These are phyloP conservation scores for Podila epicladia DNA, from an alignment of 192 early-diverging fungal species.

Conservation along the genomic window DNA sequence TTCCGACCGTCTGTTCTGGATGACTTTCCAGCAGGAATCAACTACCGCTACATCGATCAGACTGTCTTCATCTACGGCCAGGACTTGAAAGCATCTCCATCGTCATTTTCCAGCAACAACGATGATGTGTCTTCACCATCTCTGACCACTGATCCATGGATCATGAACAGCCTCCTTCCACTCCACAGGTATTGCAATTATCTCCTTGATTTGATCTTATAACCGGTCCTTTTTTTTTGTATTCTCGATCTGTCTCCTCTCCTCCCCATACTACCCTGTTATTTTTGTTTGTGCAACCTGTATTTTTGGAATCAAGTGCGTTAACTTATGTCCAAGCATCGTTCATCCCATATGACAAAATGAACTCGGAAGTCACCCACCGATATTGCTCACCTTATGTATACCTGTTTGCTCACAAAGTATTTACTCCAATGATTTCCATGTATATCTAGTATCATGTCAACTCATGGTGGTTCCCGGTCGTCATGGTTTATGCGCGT, in stretches of 20 bases:
- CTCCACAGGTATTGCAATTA: constrained; percentile 36
- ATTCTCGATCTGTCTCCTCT: not conserved
- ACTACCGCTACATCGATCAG: constrained; percentile 38
- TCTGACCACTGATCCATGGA: constrained; percentile 37
- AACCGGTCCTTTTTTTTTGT: too few relatives aligned
- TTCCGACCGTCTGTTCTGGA: constrained; percentile 25
- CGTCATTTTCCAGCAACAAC: not conserved
- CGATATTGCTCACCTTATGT: not conserved
- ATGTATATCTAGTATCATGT: constrained; percentile 20
- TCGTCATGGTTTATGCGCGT: constrained; percentile 51
- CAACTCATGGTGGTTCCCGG: constrained; percentile 20
- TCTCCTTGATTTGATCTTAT: not conserved
- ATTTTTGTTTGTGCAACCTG: not conserved
- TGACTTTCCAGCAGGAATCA: constrained; percentile 16
- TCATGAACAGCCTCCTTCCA: constrained; percentile 38
- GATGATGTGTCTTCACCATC: not conserved
- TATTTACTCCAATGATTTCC: not conserved
- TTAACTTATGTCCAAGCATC: too few relatives aligned
- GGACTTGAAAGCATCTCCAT: constrained; percentile 1
- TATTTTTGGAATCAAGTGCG: not conserved
- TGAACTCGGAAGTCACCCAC: not conserved
- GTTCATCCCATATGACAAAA: too few relatives aligned
- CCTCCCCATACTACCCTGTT: not conserved
- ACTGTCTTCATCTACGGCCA: constrained; percentile 40
- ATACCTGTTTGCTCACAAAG: not conserved